Conservation (phyloP, 352 stramenopile species). For the Pythium coloratum region DNA sequence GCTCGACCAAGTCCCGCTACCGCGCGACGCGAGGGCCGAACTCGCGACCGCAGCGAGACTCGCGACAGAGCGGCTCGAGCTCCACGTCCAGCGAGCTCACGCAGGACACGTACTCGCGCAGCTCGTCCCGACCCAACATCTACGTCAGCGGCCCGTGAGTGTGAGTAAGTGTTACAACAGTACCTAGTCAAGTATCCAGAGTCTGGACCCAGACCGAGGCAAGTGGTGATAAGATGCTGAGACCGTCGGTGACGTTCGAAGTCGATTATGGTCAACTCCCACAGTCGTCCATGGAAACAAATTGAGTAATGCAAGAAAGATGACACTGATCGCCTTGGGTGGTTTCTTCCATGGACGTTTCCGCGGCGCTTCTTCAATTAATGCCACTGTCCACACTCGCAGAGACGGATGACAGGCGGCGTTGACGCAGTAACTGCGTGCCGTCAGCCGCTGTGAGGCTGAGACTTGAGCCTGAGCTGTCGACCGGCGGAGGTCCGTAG, state of each 20-base stretch:
- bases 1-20: constrained; percentile 7
- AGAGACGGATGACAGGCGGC: not conserved
- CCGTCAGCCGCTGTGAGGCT: not conserved
- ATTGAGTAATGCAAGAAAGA: not conserved
- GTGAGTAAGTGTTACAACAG: not conserved
- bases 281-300: not conserved
- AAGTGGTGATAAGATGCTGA: not conserved
- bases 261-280: not conserved
- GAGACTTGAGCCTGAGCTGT: not conserved
- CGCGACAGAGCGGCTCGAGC: constrained; percentile 16
- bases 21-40: not conserved
- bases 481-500: not conserved
- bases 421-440: not conserved
- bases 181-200: not conserved
- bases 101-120: constrained; percentile 25
- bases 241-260: constrained; percentile 1
- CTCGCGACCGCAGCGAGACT: constrained; percentile 1
- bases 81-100: constrained; percentile 30
- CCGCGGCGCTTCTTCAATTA: not conserved
- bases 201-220: too few species aligned
- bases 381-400: not conserved
- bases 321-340: not conserved
- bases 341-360: constrained; percentile 5
- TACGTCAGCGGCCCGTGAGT: constrained; percentile 5
- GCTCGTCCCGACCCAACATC: constrained; percentile 22